Evolutionary conservation across 352 stramenopile species (phyloP), one percentile per base, ranked within the genome.

Genomic region (Phytophthora melonis): DNA sequence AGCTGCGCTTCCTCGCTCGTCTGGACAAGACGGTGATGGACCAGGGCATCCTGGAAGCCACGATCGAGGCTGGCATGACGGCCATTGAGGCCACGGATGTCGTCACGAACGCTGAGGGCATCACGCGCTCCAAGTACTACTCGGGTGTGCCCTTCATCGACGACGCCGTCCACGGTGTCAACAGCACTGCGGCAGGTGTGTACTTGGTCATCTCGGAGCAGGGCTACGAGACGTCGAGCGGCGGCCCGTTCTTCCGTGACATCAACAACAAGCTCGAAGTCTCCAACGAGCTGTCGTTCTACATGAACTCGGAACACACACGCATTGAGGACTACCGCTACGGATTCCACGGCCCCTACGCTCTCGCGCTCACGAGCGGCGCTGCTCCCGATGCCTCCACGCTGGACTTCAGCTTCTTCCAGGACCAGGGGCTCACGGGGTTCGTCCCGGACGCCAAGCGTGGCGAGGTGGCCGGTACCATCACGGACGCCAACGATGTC

Each of bases 271-370:
- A 88, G 61, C 75, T 80, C 52, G 74, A 78, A 25, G 73, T 69
- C 5, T 78, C 77, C 1, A 88, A 88, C 45, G 81, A 88, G 60
- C 77, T 88, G 36, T 76, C 74, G 56, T 85, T 88, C 64, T 86
- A 88, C 72, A 86, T 88, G 81, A 82, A 85, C 58, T 88, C 81
- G 72, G 81, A 88, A 52, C 81, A 88, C 70, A 88, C 81, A 6
- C 79, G 77, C 49, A 86, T 74, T 0, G 79, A 86, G 16, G 77
- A 82, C 50, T 88, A 88, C 63, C 81, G 81, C 45, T 85, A 80
- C 63, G 81, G 79, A n/a, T 86, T 88, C 63, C 77, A 88, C 69
- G 81, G 81, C 0, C 81, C 81, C 3, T 88, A 85, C 66, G 74
- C 81, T 9, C 63, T 88, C 7, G 75, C 74, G 41, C 65, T 88